A percentile compares a stretch with the other conserved stretches of the same genome.
phyloP scores from a whole-genome alignment of 345 rosid genomes.

The Populus nigra region DNA sequence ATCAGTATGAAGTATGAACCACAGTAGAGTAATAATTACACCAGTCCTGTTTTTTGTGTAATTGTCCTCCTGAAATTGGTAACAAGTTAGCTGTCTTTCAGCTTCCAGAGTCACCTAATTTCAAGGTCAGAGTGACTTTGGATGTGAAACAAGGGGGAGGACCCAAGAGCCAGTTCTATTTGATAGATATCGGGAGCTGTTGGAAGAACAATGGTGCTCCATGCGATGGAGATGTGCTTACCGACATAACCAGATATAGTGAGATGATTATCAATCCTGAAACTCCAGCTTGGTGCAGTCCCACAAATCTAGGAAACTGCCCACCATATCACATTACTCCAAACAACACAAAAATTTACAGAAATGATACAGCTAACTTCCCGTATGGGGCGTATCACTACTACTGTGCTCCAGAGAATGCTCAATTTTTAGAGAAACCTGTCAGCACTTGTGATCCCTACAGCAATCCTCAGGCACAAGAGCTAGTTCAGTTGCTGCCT shows the following conservation, averaged over 20 bases:
- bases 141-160: conserved; percentile 35
- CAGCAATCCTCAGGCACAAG: conserved; percentile 37
- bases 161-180: conserved; percentile 32
- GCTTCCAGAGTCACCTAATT: conserved; percentile 47
- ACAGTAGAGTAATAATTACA: neutral
- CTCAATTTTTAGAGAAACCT: conserved; percentile 24
- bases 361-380: conserved; percentile 29
- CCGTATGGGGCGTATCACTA: conserved; percentile 34
- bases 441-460: conserved; percentile 32
- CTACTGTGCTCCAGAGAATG: conserved; percentile 35
- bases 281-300: conserved; percentile 28
- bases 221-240: conserved; percentile 30
- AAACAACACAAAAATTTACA: conserved; percentile 23
- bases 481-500: conserved; percentile 34
- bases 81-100: conserved; percentile 21
- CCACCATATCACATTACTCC: conserved; percentile 37
- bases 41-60: neutral
- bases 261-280: conserved; percentile 38
- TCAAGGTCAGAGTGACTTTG: conserved; percentile 33
- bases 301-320: conserved; percentile 11
- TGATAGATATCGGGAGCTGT: conserved; percentile 40
- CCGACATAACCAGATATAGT: conserved; percentile 32
- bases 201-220: conserved; percentile 36
- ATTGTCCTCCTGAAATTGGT: neutral
- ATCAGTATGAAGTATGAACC: no score